phyloP scores from a whole-genome alignment of 2,329 filamentous ascomycete genomes.

The Colletotrichum tanaceti region DNA sequence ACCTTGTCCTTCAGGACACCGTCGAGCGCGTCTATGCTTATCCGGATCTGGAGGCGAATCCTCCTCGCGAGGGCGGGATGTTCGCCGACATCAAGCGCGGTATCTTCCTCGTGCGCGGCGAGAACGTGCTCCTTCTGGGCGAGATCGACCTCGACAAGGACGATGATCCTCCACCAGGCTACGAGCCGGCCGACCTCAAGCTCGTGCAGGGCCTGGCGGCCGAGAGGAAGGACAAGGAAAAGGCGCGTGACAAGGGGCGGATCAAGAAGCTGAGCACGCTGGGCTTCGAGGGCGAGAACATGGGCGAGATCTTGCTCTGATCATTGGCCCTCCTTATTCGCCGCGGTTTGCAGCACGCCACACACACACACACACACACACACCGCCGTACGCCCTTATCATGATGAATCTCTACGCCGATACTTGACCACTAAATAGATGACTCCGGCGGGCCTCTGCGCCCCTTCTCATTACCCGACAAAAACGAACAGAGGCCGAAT shows the following conservation, averaged over 20 bases:
- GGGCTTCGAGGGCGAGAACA: slow-evolving; percentile 89
- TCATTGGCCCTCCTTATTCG: slow-evolving; percentile 11
- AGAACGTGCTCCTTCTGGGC: slow-evolving; percentile 95
- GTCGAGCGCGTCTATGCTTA: slow-evolving; percentile 83
- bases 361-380: neutral
- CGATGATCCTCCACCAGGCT: slow-evolving; percentile 82
- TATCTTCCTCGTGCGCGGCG: slow-evolving; percentile 90
- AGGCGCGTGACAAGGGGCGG: slow-evolving; percentile 77
- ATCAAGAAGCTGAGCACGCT: slow-evolving; percentile 78
- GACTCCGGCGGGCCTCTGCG: slow-evolving; percentile 2
- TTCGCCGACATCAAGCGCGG: slow-evolving; percentile 89
- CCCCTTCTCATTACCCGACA: slow-evolving; percentile 21
- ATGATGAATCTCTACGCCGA: neutral
- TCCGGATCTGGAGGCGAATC: slow-evolving; percentile 52
- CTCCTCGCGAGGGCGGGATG: slow-evolving; percentile 59
- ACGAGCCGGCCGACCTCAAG: slow-evolving; percentile 72
- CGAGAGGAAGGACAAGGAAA: slow-evolving; percentile 75
- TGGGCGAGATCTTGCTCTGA: slow-evolving; percentile 79
- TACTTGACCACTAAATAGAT: neutral
- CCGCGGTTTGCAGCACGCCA: neutral
- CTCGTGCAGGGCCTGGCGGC: slow-evolving; percentile 80
- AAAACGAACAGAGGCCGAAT: slow-evolving; percentile 38
- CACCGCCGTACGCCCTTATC: too few species aligned
- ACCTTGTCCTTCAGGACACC: slow-evolving; percentile 93
- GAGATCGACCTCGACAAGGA: slow-evolving; percentile 98